These are phyloP conservation scores for Ogataea paraovalis DNA, from an alignment of 805 yeast genomes.

Conservation along the genomic window DNA sequence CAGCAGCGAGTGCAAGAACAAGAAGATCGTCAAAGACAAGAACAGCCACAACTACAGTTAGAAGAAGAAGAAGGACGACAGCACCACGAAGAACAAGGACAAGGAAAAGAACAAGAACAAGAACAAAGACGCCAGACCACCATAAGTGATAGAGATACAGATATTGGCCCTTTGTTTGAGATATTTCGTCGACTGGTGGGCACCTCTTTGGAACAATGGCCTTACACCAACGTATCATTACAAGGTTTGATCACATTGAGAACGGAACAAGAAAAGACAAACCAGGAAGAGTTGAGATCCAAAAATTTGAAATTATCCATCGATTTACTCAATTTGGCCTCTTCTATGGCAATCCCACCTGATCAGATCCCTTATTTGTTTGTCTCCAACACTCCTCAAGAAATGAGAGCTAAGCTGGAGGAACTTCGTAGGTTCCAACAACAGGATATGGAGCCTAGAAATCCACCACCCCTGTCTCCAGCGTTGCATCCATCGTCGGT, in stretches of 20 bases:
- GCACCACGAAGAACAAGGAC: no score
- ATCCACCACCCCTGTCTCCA: slow-evolving; percentile 1
- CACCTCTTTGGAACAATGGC: slow-evolving; percentile 22
- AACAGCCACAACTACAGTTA: not conserved
- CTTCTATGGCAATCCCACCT: slow-evolving; percentile 19
- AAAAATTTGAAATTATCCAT: slow-evolving; percentile 33
- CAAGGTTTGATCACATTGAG: slow-evolving; percentile 34
- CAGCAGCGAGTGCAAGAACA: not conserved
- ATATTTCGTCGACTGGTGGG: slow-evolving; percentile 11
- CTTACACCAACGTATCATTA: slow-evolving; percentile 34
- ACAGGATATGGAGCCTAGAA: not conserved
- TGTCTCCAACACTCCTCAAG: slow-evolving; percentile 13
- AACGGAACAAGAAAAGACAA: slow-evolving; percentile 41
- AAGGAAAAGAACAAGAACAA: not conserved
- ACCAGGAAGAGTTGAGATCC: slow-evolving; percentile 34
- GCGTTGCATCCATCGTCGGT: not conserved
- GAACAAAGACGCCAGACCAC: not conserved
- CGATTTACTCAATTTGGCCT: slow-evolving; percentile 34
- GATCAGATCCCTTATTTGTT: slow-evolving; percentile 25
- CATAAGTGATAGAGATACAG: not conserved
- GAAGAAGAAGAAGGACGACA: no score
- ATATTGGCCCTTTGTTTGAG: not conserved
- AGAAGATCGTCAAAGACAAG: not conserved
- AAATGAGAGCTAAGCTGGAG: slow-evolving; percentile 12
- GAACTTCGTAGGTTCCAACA: slow-evolving; percentile 6